Base-by-base conservation (phyloP, 352 stramenopile genomes). In the Blastocystis sp. region DNA sequence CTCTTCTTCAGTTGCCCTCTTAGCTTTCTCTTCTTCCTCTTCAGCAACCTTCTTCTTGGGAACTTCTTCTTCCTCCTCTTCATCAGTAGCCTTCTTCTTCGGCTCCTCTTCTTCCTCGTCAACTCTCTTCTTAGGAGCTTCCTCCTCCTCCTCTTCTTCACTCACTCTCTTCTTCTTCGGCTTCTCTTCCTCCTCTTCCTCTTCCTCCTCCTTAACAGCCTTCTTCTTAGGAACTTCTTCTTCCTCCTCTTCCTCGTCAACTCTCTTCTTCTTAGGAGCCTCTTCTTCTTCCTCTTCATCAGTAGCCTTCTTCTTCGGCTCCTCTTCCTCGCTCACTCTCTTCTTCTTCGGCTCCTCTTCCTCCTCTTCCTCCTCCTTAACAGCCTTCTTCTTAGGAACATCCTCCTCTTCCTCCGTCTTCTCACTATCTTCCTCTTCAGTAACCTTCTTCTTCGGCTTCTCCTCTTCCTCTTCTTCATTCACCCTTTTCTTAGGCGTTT, bases 1-100 rank as follows among this genome's bases (percentile, higher is more conserved):
- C 34, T 69, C 62, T 21, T 69, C 21, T 21, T 69, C 62, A 7
- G 7, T 21, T 14, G 34, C 21, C 34, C 34, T 69, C 62, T 69
- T 69, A 69, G 62, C 17, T 69, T 28, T 69, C 62, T 69, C 62
- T 69, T 69, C 62, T 41, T 69, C 62, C 34, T 69, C 62, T 69
- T 69, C 62, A 17, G 0, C 62, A 0, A 1, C 62, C 28, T 34
- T 34, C 28, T 34, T 34, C 28, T 34, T 34, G 28, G 28, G 28
- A 34, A 34, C 28, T n/a, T 69, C 62, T n/a, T 69, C 62, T 41
- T 69, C 62, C 62, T 69, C 28, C 28, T 34, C 28, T 34, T 41
- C 10, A 38, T 34, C 28, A 34, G 28, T 34, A 34, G 28, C 28
- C 28, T 34, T 34, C 28, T 34, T 34, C 28, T 34, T 34, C 28